phyloP scores from a whole-genome alignment of 139 green algal species.

The Tetradesmus lagerheimii region DNA sequence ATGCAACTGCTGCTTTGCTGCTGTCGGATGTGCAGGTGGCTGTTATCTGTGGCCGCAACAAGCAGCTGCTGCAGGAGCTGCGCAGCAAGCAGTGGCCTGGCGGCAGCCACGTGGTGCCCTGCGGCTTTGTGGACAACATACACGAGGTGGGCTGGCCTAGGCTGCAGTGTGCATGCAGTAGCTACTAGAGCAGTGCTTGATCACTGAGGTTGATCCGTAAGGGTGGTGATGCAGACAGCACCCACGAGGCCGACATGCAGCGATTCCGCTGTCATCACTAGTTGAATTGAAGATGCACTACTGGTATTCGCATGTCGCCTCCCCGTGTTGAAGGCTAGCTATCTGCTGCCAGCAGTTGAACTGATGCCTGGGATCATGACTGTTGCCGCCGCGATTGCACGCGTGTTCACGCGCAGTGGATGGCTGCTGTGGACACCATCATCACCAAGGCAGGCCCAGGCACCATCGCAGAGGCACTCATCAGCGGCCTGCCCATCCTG shows the following conservation, averaged over 20 bases:
- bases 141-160: slow-evolving; percentile 30
- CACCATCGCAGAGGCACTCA: slow-evolving; percentile 98
- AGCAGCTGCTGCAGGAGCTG: slow-evolving; percentile 80
- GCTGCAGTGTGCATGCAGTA: neutral
- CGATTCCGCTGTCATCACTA: too few species aligned
- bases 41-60: slow-evolving; percentile 96
- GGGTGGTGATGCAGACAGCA: too few species aligned
- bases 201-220: too few species aligned
- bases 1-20: neutral
- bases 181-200: too few species aligned
- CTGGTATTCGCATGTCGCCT: too few species aligned
- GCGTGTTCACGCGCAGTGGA: slow-evolving; percentile 69
- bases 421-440: slow-evolving; percentile 90
- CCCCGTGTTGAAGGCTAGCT: too few species aligned
- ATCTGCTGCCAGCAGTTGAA: too few species aligned
- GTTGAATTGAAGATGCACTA: too few species aligned
- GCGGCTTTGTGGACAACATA: slow-evolving; percentile 96
- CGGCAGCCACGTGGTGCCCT: slow-evolving; percentile 60
- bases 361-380: too few species aligned
- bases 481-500: slow-evolving; percentile 94
- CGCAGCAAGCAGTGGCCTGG: slow-evolving; percentile 51
- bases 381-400: too few species aligned
- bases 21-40: slow-evolving; percentile 64
- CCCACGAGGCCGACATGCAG: too few species aligned
- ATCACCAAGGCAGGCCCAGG: slow-evolving; percentile 94